Evolutionary conservation across 202 grass and related monocot species (phyloP), one percentile per base, ranked within the genome.

Genomic region (Hordeum pubiflorum): DNA sequence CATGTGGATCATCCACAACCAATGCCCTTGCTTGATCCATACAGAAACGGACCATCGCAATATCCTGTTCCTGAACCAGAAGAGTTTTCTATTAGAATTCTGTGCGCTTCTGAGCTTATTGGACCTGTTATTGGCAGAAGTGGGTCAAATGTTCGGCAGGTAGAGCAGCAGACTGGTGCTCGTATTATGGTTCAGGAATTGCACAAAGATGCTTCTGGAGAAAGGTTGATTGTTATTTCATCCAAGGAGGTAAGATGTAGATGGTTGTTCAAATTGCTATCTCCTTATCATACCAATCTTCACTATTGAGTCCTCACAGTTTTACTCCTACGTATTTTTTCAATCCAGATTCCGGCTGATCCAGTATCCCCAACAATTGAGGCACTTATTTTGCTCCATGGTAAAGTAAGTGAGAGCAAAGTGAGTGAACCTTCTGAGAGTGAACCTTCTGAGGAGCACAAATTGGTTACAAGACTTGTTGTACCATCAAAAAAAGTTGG

Each of bases 91-190:
- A 37, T 99, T 37, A 91, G 85, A 85, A 78, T 99, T 83, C 59
- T 99, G 31, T 96, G 92, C 70, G 83, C 92, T 72, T 84, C 82
- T 85, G 92, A 87, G 71, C 83, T 85, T 55, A 99, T 99, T 86
- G 96, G 96, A 54, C 82, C 87, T 77, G 80, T 99, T 86, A 99
- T 96, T 72, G 96, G 96, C 32, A 99, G 91, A 89, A 86, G 46
- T 41, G 96, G 96, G 75, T 80, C 75, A 48, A 94, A 93, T 79
- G 87, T 99, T 63, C 61, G 81, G 82, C 92, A 91, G 52, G 81
- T 99, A 59, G 96, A 99, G 66, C 87, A 99, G 58, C 89, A 96
- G 72, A 99, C 96, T 65, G 92, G 92, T 69, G 96, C 92, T 93
- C 85, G 77, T 39, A 89, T 99, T 81, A 76, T 89, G 65, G 90